Evolutionary conservation across 805 yeast genomes (phyloP).

Genomic region (Metschnikowia similis): DNA sequence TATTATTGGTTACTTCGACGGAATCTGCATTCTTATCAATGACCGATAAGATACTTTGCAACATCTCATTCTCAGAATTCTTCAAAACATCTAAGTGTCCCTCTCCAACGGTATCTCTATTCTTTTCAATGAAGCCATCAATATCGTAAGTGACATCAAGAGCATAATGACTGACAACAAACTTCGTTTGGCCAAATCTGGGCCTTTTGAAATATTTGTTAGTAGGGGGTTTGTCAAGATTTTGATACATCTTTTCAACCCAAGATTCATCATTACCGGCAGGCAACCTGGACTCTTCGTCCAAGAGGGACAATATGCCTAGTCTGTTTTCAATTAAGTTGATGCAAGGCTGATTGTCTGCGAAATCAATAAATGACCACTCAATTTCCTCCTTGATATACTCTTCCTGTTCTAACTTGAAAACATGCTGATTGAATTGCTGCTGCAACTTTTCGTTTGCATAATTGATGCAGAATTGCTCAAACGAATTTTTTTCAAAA

Average conservation of each 20-base stretch:
- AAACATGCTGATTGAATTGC: conserved; percentile 95
- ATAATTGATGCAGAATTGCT: conserved; percentile 95
- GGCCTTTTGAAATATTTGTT: conserved; percentile 83
- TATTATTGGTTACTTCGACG: conserved; percentile 35
- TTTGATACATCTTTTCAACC: conserved; percentile 84
- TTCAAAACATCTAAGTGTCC: conserved; percentile 86
- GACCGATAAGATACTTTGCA: conserved; percentile 60
- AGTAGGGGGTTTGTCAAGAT: conserved; percentile 74
- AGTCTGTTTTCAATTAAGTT: conserved; percentile 82
- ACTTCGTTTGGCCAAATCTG: conserved; percentile 87
- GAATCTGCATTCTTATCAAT: conserved; percentile 57
- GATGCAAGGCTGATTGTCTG: conserved; percentile 96
- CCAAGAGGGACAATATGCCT: conserved; percentile 83
- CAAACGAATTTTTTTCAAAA: conserved; percentile 89
- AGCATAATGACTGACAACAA: conserved; percentile 90
- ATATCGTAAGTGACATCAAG: conserved; percentile 87
- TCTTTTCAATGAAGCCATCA: conserved; percentile 94
- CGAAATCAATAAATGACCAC: conserved; percentile 94
- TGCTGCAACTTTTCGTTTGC: conserved; percentile 97
- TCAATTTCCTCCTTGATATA: conserved; percentile 87
- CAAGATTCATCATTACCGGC: conserved; percentile 90
- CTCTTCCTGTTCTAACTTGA: conserved; percentile 95
- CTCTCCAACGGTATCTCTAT: conserved; percentile 95
- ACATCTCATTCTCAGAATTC: conserved; percentile 60
- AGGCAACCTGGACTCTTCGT: conserved; percentile 93